Conservation (phyloP, 768 basidiomycete species). For the Astraeus odoratus region DNA sequence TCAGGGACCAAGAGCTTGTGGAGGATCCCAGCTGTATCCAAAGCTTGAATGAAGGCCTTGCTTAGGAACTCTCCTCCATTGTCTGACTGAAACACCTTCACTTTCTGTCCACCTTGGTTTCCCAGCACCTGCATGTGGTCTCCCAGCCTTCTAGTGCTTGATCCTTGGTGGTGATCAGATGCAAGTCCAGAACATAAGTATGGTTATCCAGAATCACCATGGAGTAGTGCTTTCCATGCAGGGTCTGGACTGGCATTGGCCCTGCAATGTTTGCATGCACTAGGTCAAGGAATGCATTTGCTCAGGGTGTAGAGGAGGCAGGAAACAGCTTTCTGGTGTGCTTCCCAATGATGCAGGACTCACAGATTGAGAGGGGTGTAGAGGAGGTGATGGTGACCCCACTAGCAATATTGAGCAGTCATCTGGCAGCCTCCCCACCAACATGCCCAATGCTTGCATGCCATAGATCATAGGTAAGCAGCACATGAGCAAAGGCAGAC, state of each 20-base stretch:
- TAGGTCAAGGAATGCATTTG: conserved; percentile 9
- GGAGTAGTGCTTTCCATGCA: conserved; percentile 11
- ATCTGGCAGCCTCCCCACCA: background rate
- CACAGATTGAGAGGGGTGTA: background rate
- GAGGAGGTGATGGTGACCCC: background rate
- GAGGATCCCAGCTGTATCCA: conserved; percentile 10
- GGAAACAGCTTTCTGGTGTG: background rate
- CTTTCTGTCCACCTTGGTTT: background rate
- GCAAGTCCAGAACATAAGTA: background rate
- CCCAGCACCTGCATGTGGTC: background rate
- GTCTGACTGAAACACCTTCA: background rate
- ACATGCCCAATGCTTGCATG: background rate
- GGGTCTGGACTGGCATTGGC: conserved; percentile 14
- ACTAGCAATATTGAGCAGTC: background rate
- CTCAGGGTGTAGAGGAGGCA: background rate
- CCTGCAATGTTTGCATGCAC: conserved; percentile 25
- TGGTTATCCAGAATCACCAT: conserved; percentile 12
- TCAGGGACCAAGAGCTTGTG: conserved; percentile 21
- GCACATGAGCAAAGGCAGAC: background rate
- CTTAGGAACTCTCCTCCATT: conserved; percentile 6
- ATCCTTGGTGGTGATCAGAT: conserved; percentile 1
- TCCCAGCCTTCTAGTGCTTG: conserved; percentile 1
- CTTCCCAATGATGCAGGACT: conserved; percentile 4
- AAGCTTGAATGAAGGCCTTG: background rate
- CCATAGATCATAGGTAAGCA: background rate